Base-by-base conservation (phyloP, 2,329 filamentous ascomycete species). In the Trematosphaeria pertusa region DNA sequence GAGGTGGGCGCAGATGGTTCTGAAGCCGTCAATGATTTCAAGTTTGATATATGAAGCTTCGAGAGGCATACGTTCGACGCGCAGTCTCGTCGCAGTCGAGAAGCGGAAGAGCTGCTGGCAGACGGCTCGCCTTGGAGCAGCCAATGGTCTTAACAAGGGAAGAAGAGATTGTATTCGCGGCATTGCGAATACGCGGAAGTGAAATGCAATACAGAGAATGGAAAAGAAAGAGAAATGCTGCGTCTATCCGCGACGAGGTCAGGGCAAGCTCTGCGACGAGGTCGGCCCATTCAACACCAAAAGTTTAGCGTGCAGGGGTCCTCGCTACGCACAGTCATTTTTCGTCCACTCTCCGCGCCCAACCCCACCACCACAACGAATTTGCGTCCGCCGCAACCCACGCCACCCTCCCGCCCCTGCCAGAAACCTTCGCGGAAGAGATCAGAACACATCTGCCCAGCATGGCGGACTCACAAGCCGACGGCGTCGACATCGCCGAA, bases 401-500 rank as follows among this genome's bases (percentile, higher is more conserved):
- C 43, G 43, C 47, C 36, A 42, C 39, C 46, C 50, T 26, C 38
- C 38, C 53, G 43, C 53, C 52, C 44, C 51, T 48, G 14, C 31
- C 18, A 17, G 18, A 21, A 22, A 32, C 17, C 19, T 43, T 9
- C 37, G 43, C 40, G 33, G 46, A 15, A 20, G 24, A 33, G 14
- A 34, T 33, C 43, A 33, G n/a, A 9, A 8, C 7, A 34, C 31
- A 8, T 17, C 15, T 34, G 40, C 58, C 61, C 61, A 72, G 20
- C 61, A 76, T 75, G 74, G 73, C 73, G 48, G 69, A 68, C 56
- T 52, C 64, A 34, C 51, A 59, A 33, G 50, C 59, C 48, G 59
- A 62, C 42, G 57, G 58, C 61, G 69, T 46, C 52, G 72, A 83
- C 70, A 80, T 87, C 75, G 84, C 82, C 67, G 84, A 85, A 72